A percentile compares a stretch with the other conserved stretches of the same genome.
Conservation (phyloP, 495 filamentous ascomycete genomes). For the Viridothelium virens region DNA sequence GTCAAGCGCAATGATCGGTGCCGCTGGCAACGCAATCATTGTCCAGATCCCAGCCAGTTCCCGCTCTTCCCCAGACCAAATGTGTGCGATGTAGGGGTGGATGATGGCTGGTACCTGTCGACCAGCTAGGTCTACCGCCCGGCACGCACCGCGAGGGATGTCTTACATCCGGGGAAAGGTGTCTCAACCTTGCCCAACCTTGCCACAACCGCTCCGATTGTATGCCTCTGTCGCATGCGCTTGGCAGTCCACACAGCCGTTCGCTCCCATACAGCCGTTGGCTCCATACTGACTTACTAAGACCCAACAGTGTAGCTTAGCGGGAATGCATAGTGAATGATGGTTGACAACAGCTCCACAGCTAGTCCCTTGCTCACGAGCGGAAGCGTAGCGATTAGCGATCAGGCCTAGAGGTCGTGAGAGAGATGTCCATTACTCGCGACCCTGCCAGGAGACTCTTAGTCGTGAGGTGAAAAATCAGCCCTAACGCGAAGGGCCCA, state of each 20-base stretch:
- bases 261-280: not conserved
- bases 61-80: constrained; percentile 7
- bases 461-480: not conserved
- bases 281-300: not conserved
- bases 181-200: constrained; percentile 5
- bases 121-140: not conserved
- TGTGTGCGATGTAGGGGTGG: not conserved
- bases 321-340: not conserved
- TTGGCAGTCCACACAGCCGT: not conserved
- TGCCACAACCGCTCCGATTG: constrained; percentile 8
- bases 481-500: not conserved
- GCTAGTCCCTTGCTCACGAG: not conserved
- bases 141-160: constrained; percentile 1
- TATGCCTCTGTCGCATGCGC: not conserved
- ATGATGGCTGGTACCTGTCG: not conserved
- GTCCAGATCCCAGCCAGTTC: not conserved
- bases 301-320: not conserved
- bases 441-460: not conserved
- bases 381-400: not conserved
- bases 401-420: not conserved
- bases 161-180: not conserved
- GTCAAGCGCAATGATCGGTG: constrained; percentile 2
- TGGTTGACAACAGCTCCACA: not conserved
- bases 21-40: constrained; percentile 5
- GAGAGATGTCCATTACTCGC: not conserved